Evolutionary conservation across 352 stramenopile species (phyloP).

Genomic region (Thalassiosira mediterranea): DNA sequence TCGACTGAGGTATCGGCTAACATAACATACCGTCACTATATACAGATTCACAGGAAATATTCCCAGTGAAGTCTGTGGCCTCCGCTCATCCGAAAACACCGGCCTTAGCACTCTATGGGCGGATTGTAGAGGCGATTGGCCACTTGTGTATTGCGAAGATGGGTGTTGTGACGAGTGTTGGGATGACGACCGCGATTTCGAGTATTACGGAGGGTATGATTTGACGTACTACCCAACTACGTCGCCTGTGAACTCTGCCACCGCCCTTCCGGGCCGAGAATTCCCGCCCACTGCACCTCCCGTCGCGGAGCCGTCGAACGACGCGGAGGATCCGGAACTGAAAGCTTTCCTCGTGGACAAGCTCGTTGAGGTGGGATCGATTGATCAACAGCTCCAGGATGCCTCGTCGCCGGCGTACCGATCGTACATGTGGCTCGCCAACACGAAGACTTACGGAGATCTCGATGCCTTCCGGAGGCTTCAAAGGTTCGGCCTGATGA

Average conservation of each 20-base stretch:
- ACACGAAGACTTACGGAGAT: constrained; percentile 14
- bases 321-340: constrained; percentile 39
- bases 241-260: neutral
- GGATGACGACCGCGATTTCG: constrained; percentile 7
- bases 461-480: constrained; percentile 40
- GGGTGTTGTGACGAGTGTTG: constrained; percentile 37
- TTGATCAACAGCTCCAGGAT: constrained; percentile 38
- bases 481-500: constrained; percentile 45
- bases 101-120: constrained; percentile 38
- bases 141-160: constrained; percentile 23
- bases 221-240: neutral
- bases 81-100: constrained; percentile 12
- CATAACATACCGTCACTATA: neutral
- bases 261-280: neutral
- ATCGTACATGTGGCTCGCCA: constrained; percentile 51
- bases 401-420: constrained; percentile 31
- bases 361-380: constrained; percentile 11
- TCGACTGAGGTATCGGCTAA: neutral
- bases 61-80: constrained; percentile 33
- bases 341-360: constrained; percentile 32
- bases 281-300: constrained; percentile 13
- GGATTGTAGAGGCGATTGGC: constrained; percentile 30
- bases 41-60: constrained; percentile 28
- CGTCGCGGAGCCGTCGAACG: too few relatives aligned
- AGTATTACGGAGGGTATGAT: constrained; percentile 12